These are phyloP conservation scores for Grifola frondosa DNA, from an alignment of 1,284 basidiomycete species.

Conservation along the genomic window DNA sequence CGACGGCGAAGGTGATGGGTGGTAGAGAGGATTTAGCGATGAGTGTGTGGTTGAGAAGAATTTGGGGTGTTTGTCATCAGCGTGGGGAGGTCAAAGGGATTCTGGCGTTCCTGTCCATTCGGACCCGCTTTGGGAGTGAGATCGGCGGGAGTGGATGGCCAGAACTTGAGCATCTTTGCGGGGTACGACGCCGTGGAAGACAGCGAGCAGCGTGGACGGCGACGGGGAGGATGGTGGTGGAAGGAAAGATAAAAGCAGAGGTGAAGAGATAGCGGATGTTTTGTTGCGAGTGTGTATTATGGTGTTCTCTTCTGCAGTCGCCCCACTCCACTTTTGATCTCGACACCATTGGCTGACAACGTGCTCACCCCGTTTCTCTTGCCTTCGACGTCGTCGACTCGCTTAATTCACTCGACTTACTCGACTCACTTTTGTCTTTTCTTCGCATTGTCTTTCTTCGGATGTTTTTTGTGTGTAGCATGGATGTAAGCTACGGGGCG, in stretches of 20 bases:
- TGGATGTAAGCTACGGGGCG: too few relatives aligned
- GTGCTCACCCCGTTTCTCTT: background rate
- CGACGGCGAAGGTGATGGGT: slow-evolving; percentile 21
- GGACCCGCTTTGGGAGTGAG: slow-evolving; percentile 66
- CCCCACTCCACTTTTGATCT: background rate
- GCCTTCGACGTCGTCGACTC: background rate
- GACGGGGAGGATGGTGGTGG: slow-evolving; percentile 7
- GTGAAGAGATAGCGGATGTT: slow-evolving; percentile 2
- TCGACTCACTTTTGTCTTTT: too few relatives aligned
- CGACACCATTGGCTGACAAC: background rate
- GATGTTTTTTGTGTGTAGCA: too few relatives aligned
- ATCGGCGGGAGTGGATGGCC: slow-evolving; percentile 66
- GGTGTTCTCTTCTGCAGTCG: background rate
- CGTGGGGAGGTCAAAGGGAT: slow-evolving; percentile 65
- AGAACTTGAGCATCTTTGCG: slow-evolving; percentile 62
- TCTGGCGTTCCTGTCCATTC: slow-evolving; percentile 52
- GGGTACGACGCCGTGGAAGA: slow-evolving; percentile 6
- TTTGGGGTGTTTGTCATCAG: slow-evolving; percentile 26
- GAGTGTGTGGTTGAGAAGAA: too few relatives aligned
- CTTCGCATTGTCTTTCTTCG: too few relatives aligned
- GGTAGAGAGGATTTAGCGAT: slow-evolving; percentile 23
- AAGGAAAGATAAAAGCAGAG: slow-evolving; percentile 9
- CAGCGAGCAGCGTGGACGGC: slow-evolving; percentile 9
- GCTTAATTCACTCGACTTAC: too few relatives aligned
- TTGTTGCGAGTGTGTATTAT: too few relatives aligned